phyloP scores from a whole-genome alignment of 2,329 filamentous ascomycete genomes.

The Lecanicillium sp. region DNA sequence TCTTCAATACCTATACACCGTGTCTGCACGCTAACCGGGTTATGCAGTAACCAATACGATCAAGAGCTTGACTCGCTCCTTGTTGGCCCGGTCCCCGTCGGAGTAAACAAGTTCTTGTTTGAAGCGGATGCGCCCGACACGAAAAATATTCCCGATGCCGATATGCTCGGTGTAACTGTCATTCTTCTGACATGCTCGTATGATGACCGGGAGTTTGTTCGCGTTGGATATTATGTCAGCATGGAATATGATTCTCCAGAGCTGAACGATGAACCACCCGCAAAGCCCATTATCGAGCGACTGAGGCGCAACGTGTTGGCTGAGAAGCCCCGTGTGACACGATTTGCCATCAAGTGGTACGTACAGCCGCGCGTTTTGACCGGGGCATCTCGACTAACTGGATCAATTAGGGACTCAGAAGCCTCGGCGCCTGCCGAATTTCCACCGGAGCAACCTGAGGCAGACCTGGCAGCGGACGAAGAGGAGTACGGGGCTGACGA shows the following conservation, averaged over 20 bases:
- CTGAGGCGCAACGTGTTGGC: constrained; percentile 88
- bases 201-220: constrained; percentile 92
- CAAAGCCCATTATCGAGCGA: constrained; percentile 87
- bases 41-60: constrained; percentile 95
- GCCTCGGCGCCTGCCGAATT: constrained; percentile 93
- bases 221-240: constrained; percentile 98
- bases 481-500: constrained; percentile 89
- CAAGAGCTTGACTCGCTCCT: constrained; percentile 96
- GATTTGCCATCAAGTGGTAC: constrained; percentile 98
- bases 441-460: constrained; percentile 95
- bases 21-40: constrained; percentile 7
- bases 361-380: constrained; percentile 17
- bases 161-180: constrained; percentile 94
- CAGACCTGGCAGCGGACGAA: constrained; percentile 78
- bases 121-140: constrained; percentile 90
- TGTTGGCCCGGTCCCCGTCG: constrained; percentile 93
- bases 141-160: constrained; percentile 82
- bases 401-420: constrained; percentile 74
- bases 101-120: constrained; percentile 98
- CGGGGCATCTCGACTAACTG: constrained; percentile 3
- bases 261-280: constrained; percentile 78
- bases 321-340: constrained; percentile 94
- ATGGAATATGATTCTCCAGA: constrained; percentile 96
- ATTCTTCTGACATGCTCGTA: constrained; percentile 95
- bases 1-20: too few species aligned